A percentile compares a stretch with the other conserved stretches of the same genome.
These are phyloP conservation scores for Phytophthora gonapodyides DNA, from an alignment of 352 stramenopile genomes.

Conservation along the genomic window DNA sequence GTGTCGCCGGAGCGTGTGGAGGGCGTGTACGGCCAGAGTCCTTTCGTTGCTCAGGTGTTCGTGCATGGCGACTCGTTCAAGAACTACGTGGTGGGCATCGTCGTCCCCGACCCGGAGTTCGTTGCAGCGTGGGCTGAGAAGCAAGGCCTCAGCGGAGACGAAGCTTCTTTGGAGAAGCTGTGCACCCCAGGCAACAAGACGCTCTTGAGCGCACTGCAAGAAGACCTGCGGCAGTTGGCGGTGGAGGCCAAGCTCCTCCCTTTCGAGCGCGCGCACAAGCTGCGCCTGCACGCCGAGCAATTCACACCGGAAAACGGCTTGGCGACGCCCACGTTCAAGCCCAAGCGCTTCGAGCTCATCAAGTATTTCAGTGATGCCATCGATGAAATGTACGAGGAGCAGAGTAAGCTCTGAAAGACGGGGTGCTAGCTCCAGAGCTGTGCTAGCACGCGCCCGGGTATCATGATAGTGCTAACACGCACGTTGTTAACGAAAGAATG, in stretches of 20 bases:
- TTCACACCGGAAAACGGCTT: slow-evolving; percentile 93
- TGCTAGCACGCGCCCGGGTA: slow-evolving; percentile 4
- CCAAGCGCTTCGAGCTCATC: slow-evolving; percentile 88
- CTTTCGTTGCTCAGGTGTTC: slow-evolving; percentile 93
- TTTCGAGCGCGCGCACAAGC: slow-evolving; percentile 92
- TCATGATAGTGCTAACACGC: slow-evolving; percentile 1
- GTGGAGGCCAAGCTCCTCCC: slow-evolving; percentile 77
- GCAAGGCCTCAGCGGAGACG: slow-evolving; percentile 32
- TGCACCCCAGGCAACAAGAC: slow-evolving; percentile 36
- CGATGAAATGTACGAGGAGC: slow-evolving; percentile 56
- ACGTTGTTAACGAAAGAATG: slow-evolving; percentile 7
- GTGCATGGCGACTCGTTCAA: slow-evolving; percentile 94
- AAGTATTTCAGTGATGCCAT: slow-evolving; percentile 56
- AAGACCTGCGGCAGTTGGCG: slow-evolving; percentile 46
- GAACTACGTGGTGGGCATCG: slow-evolving; percentile 90
- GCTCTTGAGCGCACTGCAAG: slow-evolving; percentile 37
- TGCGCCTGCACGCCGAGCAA: slow-evolving; percentile 86
- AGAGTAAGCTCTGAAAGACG: slow-evolving; percentile 33
- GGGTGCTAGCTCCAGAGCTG: slow-evolving; percentile 9
- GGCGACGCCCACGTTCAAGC: slow-evolving; percentile 96
- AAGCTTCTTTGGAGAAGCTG: slow-evolving; percentile 34
- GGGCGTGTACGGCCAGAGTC: slow-evolving; percentile 88
- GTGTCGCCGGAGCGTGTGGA: slow-evolving; percentile 96
- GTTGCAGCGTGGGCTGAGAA: slow-evolving; percentile 48
- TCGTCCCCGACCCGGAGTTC: slow-evolving; percentile 79